A percentile compares a stretch with the other conserved stretches of the same genome.
Evolutionary conservation across 2,329 filamentous ascomycete genomes (phyloP).

Genomic region (Venturia pyrina): DNA sequence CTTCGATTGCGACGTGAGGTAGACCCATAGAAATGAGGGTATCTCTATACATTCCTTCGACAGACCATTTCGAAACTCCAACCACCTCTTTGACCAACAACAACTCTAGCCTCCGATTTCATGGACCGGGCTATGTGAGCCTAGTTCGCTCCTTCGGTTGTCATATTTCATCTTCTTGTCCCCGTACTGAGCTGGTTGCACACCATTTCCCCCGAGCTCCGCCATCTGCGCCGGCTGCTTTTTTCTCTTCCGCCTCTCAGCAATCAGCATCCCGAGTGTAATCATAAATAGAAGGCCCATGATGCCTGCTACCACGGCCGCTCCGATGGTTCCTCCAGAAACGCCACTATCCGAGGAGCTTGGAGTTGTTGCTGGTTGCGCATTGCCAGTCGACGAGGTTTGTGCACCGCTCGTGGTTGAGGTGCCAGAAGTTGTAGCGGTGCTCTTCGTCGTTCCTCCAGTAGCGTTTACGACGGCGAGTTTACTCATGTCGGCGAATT

Average conservation of each 20-base stretch:
- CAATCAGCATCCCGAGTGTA: slow-evolving; percentile 4
- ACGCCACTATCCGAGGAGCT: not conserved
- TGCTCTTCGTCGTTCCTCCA: not conserved
- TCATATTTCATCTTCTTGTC: not conserved
- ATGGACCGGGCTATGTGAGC: not conserved
- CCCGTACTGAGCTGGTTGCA: not conserved
- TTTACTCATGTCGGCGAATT: slow-evolving; percentile 1
- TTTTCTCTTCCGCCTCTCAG: not conserved
- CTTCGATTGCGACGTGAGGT: too few species aligned
- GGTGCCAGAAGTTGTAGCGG: not conserved
- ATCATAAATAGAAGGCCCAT: not conserved
- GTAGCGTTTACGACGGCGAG: not conserved
- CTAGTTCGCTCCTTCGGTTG: not conserved
- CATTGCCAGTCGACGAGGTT: not conserved
- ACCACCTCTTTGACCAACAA: not conserved
- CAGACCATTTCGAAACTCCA: not conserved
- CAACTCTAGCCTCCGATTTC: not conserved
- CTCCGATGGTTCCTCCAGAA: slow-evolving; percentile 5
- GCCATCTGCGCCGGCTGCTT: not conserved
- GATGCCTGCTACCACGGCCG: not conserved
- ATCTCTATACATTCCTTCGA: not conserved
- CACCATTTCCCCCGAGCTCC: not conserved
- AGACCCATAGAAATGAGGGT: not conserved
- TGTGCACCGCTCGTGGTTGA: not conserved
- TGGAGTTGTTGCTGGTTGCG: not conserved